Conservation (phyloP, 164 flowering plant species). For the Annona squamosa region DNA sequence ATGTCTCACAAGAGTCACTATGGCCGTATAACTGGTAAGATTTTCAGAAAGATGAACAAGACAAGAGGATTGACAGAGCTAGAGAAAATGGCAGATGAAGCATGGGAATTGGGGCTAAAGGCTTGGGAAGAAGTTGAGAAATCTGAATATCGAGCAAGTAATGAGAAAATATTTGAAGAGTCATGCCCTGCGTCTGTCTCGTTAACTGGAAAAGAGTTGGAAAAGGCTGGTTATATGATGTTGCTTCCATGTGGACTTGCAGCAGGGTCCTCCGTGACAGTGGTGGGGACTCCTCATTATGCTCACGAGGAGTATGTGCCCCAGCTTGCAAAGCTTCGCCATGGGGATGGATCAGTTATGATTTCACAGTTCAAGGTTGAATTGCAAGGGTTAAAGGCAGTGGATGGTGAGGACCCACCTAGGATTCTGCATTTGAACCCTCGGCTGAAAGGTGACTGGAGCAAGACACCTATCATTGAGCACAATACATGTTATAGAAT, state of each 20-base stretch:
- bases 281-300: conserved; percentile 71
- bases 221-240: conserved; percentile 39
- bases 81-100: conserved; percentile 87
- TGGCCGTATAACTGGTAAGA: conserved; percentile 61
- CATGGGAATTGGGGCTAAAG: conserved; percentile 74
- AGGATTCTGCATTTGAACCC: conserved; percentile 92
- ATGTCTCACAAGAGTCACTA: conserved; percentile 40
- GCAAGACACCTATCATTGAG: conserved; percentile 76
- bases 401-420: conserved; percentile 94
- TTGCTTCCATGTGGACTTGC: conserved; percentile 94
- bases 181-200: conserved; percentile 80
- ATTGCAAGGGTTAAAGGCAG: conserved; percentile 83
- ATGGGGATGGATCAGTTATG: conserved; percentile 32
- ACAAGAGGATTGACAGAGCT: conserved; percentile 45
- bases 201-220: conserved; percentile 47
- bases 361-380: conserved; percentile 93
- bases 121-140: conserved; percentile 77
- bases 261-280: conserved; percentile 84
- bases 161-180: conserved; percentile 34
- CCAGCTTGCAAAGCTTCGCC: conserved; percentile 38
- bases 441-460: conserved; percentile 80
- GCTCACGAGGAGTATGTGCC: conserved; percentile 78
- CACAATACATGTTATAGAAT: conserved; percentile 94
- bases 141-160: conserved; percentile 25
- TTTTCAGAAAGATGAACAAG: conserved; percentile 39